Conservation (phyloP, 129 eudicot genomes). For the Pittosporum tobira region DNA sequence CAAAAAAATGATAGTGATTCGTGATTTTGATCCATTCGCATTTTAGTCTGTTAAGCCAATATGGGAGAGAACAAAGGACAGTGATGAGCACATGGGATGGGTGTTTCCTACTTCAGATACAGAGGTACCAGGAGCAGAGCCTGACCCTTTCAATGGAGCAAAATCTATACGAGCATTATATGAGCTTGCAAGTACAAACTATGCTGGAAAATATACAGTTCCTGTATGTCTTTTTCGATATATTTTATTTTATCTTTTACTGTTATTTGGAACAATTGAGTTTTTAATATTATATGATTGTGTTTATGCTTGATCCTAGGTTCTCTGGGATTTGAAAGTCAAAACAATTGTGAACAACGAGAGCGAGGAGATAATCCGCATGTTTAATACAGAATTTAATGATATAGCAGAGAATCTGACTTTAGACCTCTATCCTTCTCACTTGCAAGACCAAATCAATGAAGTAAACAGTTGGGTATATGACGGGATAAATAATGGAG, state of each 20-base stretch:
- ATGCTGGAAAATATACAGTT: slow-evolving; percentile 84
- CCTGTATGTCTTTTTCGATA: slow-evolving; percentile 48
- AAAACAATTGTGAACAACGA: slow-evolving; percentile 83
- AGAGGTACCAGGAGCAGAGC: slow-evolving; percentile 76
- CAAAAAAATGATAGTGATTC: background rate
- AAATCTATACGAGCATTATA: slow-evolving; percentile 69
- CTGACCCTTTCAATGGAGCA: slow-evolving; percentile 72
- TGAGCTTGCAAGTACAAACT: slow-evolving; percentile 76
- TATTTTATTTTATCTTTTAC: background rate
- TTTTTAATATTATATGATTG: background rate
- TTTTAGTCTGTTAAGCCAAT: slow-evolving; percentile 74
- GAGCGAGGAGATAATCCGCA: slow-evolving; percentile 87
- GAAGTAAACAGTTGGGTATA: slow-evolving; percentile 74
- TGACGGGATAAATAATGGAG: slow-evolving; percentile 78
- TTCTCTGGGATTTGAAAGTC: slow-evolving; percentile 87
- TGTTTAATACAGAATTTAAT: slow-evolving; percentile 81
- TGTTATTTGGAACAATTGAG: background rate
- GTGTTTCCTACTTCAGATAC: slow-evolving; percentile 60
- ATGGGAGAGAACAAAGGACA: slow-evolving; percentile 89
- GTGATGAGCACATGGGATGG: slow-evolving; percentile 96
- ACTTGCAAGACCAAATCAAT: slow-evolving; percentile 55
- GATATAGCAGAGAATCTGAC: slow-evolving; percentile 67
- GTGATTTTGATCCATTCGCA: background rate
- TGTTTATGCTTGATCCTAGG: slow-evolving; percentile 35
- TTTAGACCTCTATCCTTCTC: slow-evolving; percentile 79